Percentiles rank a stretch among this genome's conserved stretches.
Evolutionary conservation across 352 stramenopile genomes (phyloP).

Genomic region (Globisporangium takayamanum): DNA sequence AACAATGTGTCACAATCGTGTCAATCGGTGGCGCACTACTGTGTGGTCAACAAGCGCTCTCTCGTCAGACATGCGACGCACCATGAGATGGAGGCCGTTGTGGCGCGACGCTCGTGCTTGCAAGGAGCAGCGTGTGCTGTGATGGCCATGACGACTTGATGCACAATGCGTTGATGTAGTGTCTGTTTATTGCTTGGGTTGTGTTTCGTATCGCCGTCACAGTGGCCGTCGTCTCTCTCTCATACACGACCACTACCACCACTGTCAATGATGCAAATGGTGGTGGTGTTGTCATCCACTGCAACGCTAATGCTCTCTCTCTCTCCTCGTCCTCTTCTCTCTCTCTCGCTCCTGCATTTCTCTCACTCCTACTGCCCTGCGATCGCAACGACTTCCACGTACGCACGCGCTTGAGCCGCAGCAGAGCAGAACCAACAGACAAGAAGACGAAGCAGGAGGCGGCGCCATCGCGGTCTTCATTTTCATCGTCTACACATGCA

Average conservation of each 20-base stretch:
- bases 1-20: not conserved
- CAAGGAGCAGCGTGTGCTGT: too few relatives aligned
- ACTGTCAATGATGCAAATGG: too few relatives aligned
- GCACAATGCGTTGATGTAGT: too few relatives aligned
- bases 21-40: not conserved
- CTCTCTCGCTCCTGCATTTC: not conserved
- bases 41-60: not conserved
- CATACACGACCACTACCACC: too few relatives aligned
- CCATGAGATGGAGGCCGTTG: not conserved
- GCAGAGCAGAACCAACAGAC: not conserved
- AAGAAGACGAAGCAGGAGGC: not conserved
- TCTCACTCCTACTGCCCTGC: not conserved
- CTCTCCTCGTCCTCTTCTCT: not conserved
- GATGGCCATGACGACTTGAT: too few relatives aligned
- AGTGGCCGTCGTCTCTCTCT: too few relatives aligned
- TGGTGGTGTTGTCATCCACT: too few relatives aligned
- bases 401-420: not conserved
- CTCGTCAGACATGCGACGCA: not conserved
- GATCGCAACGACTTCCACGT: too few relatives aligned
- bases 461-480: slow-evolving; percentile 1
- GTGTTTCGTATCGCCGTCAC: too few relatives aligned
- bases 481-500: slow-evolving; percentile 20
- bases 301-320: too few relatives aligned
- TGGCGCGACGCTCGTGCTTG: too few relatives aligned
- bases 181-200: too few relatives aligned